Percentiles rank a stretch among this genome's conserved stretches.
These are phyloP conservation scores for Condylostoma magnum DNA, from an alignment of 169 alveolate species.

Conservation along the genomic window DNA sequence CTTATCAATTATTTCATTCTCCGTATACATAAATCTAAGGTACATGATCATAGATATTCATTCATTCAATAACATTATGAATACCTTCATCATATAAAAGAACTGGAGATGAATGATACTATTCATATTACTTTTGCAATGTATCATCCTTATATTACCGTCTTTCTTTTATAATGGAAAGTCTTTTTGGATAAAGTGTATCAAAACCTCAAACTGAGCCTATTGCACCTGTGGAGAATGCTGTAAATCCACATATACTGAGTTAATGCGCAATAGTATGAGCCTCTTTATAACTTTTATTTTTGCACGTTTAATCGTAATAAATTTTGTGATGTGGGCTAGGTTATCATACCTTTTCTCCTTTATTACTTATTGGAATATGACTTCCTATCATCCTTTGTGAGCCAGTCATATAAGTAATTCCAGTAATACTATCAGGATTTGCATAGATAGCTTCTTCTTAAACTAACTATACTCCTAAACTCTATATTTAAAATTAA, in stretches of 20 bases:
- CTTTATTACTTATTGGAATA: too few relatives aligned
- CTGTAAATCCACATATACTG: too few relatives aligned
- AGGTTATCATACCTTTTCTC: too few relatives aligned
- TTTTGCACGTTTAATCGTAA: slow-evolving; percentile 94
- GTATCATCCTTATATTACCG: slow-evolving; percentile 67
- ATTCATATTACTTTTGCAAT: background rate
- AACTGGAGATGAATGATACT: background rate
- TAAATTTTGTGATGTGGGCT: too few relatives aligned
- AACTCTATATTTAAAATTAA: too few relatives aligned
- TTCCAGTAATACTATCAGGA: too few relatives aligned
- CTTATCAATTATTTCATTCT: slow-evolving; percentile 83
- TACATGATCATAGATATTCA: slow-evolving; percentile 32
- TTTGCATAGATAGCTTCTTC: too few relatives aligned
- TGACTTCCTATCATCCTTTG: too few relatives aligned
- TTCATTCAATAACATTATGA: slow-evolving; percentile 40
- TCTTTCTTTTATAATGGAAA: slow-evolving; percentile 85
- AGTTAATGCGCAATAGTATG: too few relatives aligned
- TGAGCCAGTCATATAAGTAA: too few relatives aligned
- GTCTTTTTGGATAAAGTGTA: slow-evolving; percentile 76
- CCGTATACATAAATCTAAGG: slow-evolving; percentile 73
- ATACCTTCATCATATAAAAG: background rate
- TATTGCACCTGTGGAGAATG: slow-evolving; percentile 78
- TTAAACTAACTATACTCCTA: too few relatives aligned
- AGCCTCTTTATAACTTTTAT: slow-evolving; percentile 78
- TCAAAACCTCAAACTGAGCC: slow-evolving; percentile 93